A percentile compares a stretch with the other conserved stretches of the same genome.
Evolutionary conservation across 164 flowering plant species (phyloP).

Genomic region (Magnolia changhungtana): DNA sequence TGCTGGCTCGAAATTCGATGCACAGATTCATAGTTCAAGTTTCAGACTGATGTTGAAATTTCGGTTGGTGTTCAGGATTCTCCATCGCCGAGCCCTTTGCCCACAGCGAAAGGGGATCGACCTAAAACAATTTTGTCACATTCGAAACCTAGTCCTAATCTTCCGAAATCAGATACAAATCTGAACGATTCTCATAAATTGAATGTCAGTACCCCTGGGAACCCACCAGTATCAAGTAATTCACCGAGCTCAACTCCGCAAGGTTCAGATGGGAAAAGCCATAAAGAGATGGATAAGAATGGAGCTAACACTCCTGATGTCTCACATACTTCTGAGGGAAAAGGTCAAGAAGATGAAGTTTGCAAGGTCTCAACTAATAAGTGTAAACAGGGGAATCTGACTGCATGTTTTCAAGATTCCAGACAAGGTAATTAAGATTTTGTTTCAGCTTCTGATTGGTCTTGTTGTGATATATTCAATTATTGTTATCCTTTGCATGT

Average conservation of each 20-base stretch:
- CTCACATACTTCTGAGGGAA: background rate
- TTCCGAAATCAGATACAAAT: background rate
- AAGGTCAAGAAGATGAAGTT: constrained; percentile 2
- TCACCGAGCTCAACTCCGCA: background rate
- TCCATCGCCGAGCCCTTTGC: constrained; percentile 26
- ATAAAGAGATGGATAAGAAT: background rate
- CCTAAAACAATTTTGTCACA: background rate
- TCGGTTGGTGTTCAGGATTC: constrained; percentile 12
- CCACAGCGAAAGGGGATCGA: background rate
- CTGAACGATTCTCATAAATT: background rate
- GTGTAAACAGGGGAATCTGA: constrained; percentile 22
- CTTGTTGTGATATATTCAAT: background rate
- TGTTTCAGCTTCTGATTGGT: background rate
- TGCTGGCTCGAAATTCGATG: background rate
- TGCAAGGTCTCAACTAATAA: constrained; percentile 16
- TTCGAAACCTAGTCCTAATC: background rate
- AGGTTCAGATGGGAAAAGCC: background rate
- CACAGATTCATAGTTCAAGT: background rate
- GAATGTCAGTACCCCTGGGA: background rate
- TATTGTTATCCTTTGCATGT: background rate
- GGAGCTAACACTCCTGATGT: too few species aligned
- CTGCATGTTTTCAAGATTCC: constrained; percentile 29
- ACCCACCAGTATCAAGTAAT: background rate
- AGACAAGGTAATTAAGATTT: constrained; percentile 22
- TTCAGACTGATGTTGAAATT: background rate